A percentile compares a stretch with the other conserved stretches of the same genome.
Conservation (phyloP, 1,284 basidiomycete genomes). For the Trichosporon inkin region DNA sequence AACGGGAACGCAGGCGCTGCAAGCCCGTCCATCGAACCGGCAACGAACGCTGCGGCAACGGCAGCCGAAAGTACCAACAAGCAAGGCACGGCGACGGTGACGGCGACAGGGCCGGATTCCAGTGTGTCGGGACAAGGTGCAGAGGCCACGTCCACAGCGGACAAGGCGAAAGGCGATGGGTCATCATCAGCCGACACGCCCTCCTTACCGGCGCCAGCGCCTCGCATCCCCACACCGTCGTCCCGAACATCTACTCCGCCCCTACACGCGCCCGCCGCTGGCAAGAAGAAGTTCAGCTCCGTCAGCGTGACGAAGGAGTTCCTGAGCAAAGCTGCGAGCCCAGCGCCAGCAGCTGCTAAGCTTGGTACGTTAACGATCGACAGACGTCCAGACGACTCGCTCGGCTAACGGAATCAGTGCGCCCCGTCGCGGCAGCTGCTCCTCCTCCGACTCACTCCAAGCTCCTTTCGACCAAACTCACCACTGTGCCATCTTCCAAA, state of each 20-base stretch:
- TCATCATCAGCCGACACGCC: background rate
- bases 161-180: background rate
- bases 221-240: constrained; percentile 36
- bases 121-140: background rate
- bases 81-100: background rate
- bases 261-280: constrained; percentile 48
- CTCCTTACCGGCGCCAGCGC: constrained; percentile 10
- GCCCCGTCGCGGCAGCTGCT: constrained; percentile 50
- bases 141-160: background rate
- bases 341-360: constrained; percentile 30
- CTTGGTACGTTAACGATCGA: constrained; percentile 7
- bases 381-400: constrained; percentile 5
- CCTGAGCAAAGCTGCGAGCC: constrained; percentile 66
- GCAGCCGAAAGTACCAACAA: background rate
- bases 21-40: background rate
- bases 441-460: constrained; percentile 56
- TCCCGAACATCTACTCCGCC: constrained; percentile 45
- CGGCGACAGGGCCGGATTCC: background rate
- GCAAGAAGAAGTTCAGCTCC: constrained; percentile 77
- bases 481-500: constrained; percentile 18
- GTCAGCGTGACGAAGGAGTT: constrained; percentile 93
- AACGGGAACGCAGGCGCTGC: background rate
- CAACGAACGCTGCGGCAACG: background rate
- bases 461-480: constrained; percentile 50
- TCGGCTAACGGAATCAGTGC: constrained; percentile 34